Evolutionary conservation across 2,329 filamentous ascomycete species (phyloP).

Genomic region (Pseudogymnoascus sp.): DNA sequence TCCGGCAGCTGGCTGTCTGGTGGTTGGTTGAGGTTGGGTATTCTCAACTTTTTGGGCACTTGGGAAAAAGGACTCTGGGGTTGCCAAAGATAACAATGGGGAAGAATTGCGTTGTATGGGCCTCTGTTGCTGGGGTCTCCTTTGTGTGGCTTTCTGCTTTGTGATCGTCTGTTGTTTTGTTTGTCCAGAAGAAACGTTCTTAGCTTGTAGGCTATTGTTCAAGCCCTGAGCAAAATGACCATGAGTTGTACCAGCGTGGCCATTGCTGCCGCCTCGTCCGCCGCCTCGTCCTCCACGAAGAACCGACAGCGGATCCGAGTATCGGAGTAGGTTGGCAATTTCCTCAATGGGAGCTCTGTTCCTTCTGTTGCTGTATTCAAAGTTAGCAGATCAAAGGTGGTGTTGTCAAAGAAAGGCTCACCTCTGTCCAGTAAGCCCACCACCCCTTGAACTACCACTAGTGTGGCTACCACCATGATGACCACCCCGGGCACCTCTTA

Average conservation of each 20-base stretch:
- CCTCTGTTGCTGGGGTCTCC: background rate
- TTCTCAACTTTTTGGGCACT: background rate
- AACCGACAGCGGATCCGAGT: background rate
- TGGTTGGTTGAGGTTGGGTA: background rate
- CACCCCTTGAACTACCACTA: background rate
- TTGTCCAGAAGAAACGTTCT: background rate
- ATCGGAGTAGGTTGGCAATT: conserved; percentile 1
- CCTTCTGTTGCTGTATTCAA: background rate
- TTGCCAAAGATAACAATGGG: background rate
- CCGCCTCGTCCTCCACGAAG: background rate
- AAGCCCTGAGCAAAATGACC: background rate
- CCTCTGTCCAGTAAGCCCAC: background rate
- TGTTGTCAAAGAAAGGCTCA: background rate
- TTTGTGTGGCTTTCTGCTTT: background rate
- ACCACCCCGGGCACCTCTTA: background rate
- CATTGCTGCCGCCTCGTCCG: background rate
- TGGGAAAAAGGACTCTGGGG: background rate
- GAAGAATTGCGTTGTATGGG: background rate
- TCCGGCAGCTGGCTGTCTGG: background rate
- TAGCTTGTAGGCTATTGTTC: background rate
- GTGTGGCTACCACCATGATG: background rate
- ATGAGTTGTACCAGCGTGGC: background rate
- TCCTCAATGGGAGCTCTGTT: background rate
- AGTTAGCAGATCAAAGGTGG: background rate
- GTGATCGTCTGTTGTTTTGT: background rate